Evolutionary conservation across 2,329 filamentous ascomycete genomes (phyloP).

Genomic region (Elsinoe australis): DNA sequence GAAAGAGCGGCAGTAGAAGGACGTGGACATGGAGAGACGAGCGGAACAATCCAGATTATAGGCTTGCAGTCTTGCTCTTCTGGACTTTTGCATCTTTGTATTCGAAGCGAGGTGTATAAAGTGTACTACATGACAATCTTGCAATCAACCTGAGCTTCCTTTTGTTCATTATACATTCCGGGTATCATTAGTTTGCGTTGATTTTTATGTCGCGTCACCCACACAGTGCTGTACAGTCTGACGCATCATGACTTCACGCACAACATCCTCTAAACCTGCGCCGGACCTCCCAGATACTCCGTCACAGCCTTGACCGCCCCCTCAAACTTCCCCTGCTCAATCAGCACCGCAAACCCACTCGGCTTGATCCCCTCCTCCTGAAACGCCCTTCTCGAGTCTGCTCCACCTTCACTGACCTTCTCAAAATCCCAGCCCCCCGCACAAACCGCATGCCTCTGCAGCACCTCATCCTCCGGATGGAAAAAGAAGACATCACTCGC

Average conservation of each 20-base stretch:
- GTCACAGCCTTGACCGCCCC: conserved; percentile 66
- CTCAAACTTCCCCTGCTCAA: conserved; percentile 71
- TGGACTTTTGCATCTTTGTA: conserved; percentile 10
- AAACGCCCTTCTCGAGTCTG: conserved; percentile 90
- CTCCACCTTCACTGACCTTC: conserved; percentile 69
- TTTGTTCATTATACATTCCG: not conserved
- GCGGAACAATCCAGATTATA: conserved; percentile 4
- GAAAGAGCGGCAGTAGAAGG: not conserved
- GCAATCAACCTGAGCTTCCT: conserved; percentile 3
- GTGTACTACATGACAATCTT: conserved; percentile 14
- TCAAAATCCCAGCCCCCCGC: conserved; percentile 68
- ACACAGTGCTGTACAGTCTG: too few relatives aligned
- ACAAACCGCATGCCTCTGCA: conserved; percentile 67
- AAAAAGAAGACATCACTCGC: conserved; percentile 70
- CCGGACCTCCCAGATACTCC: conserved; percentile 54
- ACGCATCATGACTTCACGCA: too few relatives aligned
- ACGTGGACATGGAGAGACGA: not conserved
- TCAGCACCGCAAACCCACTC: conserved; percentile 74
- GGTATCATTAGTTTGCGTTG: not conserved
- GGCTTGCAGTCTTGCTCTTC: conserved; percentile 14
- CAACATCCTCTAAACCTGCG: not conserved
- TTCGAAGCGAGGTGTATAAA: conserved; percentile 18
- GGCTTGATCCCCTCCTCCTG: conserved; percentile 86
- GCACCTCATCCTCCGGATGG: conserved; percentile 88
- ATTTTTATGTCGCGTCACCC: not conserved